Percentiles rank a stretch among this genome's conserved stretches.
These are phyloP conservation scores for Coemansia linderi DNA, from an alignment of 371 early-diverging fungal species.

Conservation along the genomic window DNA sequence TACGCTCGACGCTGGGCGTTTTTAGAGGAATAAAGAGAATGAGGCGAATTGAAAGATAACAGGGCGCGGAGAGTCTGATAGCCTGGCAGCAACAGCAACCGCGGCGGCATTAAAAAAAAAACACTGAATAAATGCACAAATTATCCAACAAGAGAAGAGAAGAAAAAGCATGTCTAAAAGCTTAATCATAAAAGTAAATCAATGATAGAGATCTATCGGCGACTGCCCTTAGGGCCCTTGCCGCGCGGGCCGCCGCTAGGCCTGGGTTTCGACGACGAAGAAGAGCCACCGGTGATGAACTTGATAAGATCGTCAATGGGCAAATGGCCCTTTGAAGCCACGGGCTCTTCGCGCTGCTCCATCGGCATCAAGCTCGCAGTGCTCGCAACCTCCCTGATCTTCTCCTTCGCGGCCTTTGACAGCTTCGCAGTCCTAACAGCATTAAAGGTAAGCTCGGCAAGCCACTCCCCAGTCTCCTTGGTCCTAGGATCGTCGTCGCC, in stretches of 20 bases:
- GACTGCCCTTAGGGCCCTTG: constrained; percentile 41
- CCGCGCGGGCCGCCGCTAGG: constrained; percentile 42
- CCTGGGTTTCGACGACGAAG: constrained; percentile 20
- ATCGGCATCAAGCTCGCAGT: constrained; percentile 47
- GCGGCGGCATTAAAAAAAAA: background rate
- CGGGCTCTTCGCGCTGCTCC: constrained; percentile 31
- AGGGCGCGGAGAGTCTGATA: background rate
- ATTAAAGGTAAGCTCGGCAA: constrained; percentile 67
- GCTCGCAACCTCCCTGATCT: constrained; percentile 48
- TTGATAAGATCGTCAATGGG: constrained; percentile 65
- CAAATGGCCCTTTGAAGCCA: constrained; percentile 57
- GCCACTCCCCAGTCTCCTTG: constrained; percentile 71
- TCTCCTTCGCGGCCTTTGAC: constrained; percentile 42
- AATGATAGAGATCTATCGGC: constrained; percentile 12
- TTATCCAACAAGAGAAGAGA: background rate
- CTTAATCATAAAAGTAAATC: background rate
- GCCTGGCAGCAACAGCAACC: background rate
- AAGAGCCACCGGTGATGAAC: constrained; percentile 59
- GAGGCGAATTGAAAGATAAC: background rate
- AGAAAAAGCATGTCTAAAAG: background rate
- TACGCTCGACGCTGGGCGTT: background rate
- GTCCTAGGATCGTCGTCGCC: constrained; percentile 77
- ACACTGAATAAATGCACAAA: background rate
- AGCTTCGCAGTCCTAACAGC: constrained; percentile 60
- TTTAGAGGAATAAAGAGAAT: background rate